phyloP scores from a whole-genome alignment of 2,329 filamentous ascomycete species.

The Mariannaea sp. region DNA sequence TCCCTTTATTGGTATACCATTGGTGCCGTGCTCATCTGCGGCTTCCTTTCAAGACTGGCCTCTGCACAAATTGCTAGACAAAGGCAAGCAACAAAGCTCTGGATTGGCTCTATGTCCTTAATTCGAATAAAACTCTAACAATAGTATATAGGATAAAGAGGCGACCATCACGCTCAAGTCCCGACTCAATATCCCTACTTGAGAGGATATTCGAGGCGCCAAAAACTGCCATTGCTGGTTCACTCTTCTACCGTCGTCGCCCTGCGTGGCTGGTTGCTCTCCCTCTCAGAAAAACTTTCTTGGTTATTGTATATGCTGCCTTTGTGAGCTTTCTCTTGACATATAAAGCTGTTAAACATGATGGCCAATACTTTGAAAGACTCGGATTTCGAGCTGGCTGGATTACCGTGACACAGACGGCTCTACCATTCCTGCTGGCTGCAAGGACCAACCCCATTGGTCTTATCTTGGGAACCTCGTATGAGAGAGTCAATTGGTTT shows the following conservation, averaged over 20 bases:
- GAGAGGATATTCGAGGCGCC: constrained; percentile 27
- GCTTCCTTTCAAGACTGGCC: constrained; percentile 23
- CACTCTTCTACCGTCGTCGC: constrained; percentile 16
- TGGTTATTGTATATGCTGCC: constrained; percentile 25
- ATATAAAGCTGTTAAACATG: constrained; percentile 35
- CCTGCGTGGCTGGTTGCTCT: constrained; percentile 23
- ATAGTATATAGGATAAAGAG: constrained; percentile 22
- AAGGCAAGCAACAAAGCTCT: constrained; percentile 30
- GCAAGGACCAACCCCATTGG: constrained; percentile 34
- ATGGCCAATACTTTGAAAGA: constrained; percentile 35
- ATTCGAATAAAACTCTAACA: not conserved
- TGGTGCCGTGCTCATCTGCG: constrained; percentile 23
- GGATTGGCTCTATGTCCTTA: not conserved
- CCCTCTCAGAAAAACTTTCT: constrained; percentile 24
- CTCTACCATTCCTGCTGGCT: constrained; percentile 32
- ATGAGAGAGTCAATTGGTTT: constrained; percentile 36
- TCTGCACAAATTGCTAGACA: constrained; percentile 30
- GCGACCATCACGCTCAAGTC: constrained; percentile 21
- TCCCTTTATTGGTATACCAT: constrained; percentile 35
- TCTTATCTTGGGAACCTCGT: constrained; percentile 31
- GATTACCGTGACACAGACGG: constrained; percentile 33
- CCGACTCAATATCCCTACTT: constrained; percentile 21
- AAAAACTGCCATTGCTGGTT: constrained; percentile 10
- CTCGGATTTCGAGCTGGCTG: constrained; percentile 36
- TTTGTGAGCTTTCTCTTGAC: constrained; percentile 33